Percentiles rank a stretch among this genome's conserved stretches.
Evolutionary conservation across 2,329 filamentous ascomycete genomes (phyloP).

Genomic region (Bipolaris gigantea): DNA sequence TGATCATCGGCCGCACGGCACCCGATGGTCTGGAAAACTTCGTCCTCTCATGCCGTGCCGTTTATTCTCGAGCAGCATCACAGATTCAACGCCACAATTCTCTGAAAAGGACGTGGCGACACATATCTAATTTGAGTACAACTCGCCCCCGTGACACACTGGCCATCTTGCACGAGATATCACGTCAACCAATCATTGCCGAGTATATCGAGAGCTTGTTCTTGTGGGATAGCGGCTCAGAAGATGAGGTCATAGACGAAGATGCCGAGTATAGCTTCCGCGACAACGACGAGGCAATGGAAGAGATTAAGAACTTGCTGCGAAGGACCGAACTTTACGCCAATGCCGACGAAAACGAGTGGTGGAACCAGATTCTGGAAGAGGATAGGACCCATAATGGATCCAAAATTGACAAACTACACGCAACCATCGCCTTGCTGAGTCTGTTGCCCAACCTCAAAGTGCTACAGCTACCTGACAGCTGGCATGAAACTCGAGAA

Average conservation of each 20-base stretch:
- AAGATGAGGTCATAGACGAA: slow-evolving; percentile 5
- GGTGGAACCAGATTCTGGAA: slow-evolving; percentile 34
- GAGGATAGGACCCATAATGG: slow-evolving; percentile 20
- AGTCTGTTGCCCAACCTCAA: slow-evolving; percentile 36
- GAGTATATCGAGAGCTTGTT: slow-evolving; percentile 35
- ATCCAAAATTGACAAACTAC: slow-evolving; percentile 20
- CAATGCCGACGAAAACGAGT: slow-evolving; percentile 23
- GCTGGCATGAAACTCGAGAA: slow-evolving; percentile 31
- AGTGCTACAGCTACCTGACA: slow-evolving; percentile 30
- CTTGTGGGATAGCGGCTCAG: slow-evolving; percentile 29
- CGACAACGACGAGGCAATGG: slow-evolving; percentile 22
- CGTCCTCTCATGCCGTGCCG: slow-evolving; percentile 35
- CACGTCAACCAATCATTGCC: slow-evolving; percentile 30
- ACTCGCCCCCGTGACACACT: slow-evolving; percentile 26
- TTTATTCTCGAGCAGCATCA: slow-evolving; percentile 28
- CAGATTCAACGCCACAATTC: slow-evolving; percentile 36
- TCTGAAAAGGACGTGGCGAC: slow-evolving; percentile 29
- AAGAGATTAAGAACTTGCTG: slow-evolving; percentile 25
- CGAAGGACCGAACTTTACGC: slow-evolving; percentile 18
- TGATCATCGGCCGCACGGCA: slow-evolving; percentile 32
- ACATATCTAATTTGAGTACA: slow-evolving; percentile 20
- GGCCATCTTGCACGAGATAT: slow-evolving; percentile 30
- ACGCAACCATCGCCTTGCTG: slow-evolving; percentile 31
- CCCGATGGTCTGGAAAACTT: slow-evolving; percentile 36
- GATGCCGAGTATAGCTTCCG: slow-evolving; percentile 19